Base-by-base conservation (phyloP, 257 asterid species). In the Solanum sejunctum region DNA sequence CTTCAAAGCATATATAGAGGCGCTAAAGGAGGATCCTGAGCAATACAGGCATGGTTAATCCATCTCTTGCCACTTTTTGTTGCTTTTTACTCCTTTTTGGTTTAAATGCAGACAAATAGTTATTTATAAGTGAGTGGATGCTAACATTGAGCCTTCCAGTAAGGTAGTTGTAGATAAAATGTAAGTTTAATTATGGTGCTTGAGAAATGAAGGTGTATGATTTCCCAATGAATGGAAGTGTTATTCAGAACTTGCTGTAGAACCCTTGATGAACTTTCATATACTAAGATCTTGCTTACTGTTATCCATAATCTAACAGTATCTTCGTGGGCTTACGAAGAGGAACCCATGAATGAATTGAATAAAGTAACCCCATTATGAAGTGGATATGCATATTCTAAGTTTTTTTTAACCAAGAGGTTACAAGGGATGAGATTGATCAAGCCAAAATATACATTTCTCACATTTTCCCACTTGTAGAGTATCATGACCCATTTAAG, bases 11-110 rank as follows among this genome's bases (percentile, higher is more conserved):
- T 96, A 96, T 85, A 69, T 93, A 41, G 90, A 86, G 85, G 97
- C 98, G 84, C 80, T 96, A 71, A 92, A 91, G n/a, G 98, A 96
- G 88, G 98, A 93, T 81, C 99, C 98, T 87, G 88, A 90, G 80
- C 92, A 91, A 88, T 96, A 95, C 75, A 93, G 99, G 99, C 88
- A 85, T 12, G 92, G 85, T 47, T 87, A 58, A 80, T 71, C 61
- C 56, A 80, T 55, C 23, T 17, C 36, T 80, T 82, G 57, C 23
- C 78, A 82, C 10, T 82, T 28, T 23, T 47, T 0, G 85, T 51
- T 43, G 41, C 4, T 61, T 64, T 63, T 41, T 26, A 43, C 84
- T 82, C 18, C 64, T 51, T 77, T 77, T 28, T n/a, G 9, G 49
- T 28, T 17, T 5, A 10, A 52, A 17, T 12, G 49, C 28, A 6